phyloP scores from a whole-genome alignment of 305 asterid species.

The Fraxinus nigra region DNA sequence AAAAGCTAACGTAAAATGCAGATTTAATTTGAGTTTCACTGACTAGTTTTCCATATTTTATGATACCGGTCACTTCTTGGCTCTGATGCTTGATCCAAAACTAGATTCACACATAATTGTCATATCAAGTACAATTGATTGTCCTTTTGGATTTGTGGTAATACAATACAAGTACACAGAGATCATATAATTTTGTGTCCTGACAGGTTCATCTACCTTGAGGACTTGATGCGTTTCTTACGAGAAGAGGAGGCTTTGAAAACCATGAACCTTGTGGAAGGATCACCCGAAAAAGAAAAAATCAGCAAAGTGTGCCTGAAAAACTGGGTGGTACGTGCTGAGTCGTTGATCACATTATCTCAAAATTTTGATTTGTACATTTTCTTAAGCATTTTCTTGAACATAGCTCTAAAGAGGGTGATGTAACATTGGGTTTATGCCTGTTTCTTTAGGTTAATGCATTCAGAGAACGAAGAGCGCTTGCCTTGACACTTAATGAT shows the following conservation, averaged over 20 bases:
- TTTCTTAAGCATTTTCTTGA: neutral
- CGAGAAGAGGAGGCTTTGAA: slow-evolving; percentile 58
- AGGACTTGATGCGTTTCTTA: slow-evolving; percentile 71
- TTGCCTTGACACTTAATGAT: slow-evolving; percentile 82
- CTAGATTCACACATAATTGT: neutral
- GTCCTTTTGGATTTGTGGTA: neutral
- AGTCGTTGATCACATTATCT: neutral
- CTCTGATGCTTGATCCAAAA: neutral
- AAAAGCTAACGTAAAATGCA: neutral
- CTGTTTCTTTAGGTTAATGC: slow-evolving; percentile 57
- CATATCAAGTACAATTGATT: neutral
- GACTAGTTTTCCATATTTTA: neutral
- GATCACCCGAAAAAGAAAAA: slow-evolving; percentile 55
- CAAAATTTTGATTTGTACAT: neutral
- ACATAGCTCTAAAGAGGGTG: neutral
- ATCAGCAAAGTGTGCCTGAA: slow-evolving; percentile 78
- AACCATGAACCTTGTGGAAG: slow-evolving; percentile 58
- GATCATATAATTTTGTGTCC: neutral
- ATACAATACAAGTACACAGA: neutral
- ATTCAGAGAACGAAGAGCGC: slow-evolving; percentile 84
- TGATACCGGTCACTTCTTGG: neutral
- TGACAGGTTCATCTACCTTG: slow-evolving; percentile 59
- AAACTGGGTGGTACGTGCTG: slow-evolving; percentile 80
- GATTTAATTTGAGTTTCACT: neutral
- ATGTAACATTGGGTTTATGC: neutral